These are phyloP conservation scores for Wallacemonas sp. DNA, from an alignment of 208 protist species.

Conservation along the genomic window DNA sequence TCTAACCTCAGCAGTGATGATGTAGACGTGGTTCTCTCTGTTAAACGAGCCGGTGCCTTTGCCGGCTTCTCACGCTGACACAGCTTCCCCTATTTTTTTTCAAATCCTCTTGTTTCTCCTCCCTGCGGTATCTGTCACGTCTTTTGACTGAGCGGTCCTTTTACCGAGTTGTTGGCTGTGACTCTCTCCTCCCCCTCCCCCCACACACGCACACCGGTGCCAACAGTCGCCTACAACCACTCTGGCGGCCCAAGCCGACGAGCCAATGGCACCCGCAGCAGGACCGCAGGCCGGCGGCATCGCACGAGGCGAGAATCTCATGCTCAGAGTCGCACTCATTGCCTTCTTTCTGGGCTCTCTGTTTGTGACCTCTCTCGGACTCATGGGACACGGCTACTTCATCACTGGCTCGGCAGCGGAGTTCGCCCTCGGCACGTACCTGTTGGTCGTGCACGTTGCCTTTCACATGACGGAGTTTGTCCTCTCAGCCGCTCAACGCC, in stretches of 20 bases:
- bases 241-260: background rate
- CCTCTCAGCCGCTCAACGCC: conserved; percentile 31
- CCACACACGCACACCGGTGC: too few relatives aligned
- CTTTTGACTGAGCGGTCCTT: too few relatives aligned
- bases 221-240: too few relatives aligned
- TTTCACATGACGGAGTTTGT: conserved; percentile 88
- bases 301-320: too few relatives aligned
- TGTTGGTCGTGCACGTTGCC: conserved; percentile 48
- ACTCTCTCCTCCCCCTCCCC: too few relatives aligned
- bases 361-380: conserved; percentile 17
- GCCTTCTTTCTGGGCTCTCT: conserved; percentile 55
- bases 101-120: background rate
- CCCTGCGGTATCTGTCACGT: too few relatives aligned
- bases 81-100: conserved; percentile 15
- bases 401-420: conserved; percentile 20
- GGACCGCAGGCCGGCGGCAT: background rate
- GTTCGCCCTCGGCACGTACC: conserved; percentile 60
- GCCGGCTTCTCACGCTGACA: too few relatives aligned
- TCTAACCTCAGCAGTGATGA: too few relatives aligned
- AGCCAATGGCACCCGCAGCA: background rate
- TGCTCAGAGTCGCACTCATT: conserved; percentile 49
- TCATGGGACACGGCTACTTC: conserved; percentile 40
- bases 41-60: too few relatives aligned
- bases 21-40: too few relatives aligned
- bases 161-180: too few relatives aligned